Base-by-base conservation (phyloP, 495 filamentous ascomycete genomes). In the Penicillium malachiteum region DNA sequence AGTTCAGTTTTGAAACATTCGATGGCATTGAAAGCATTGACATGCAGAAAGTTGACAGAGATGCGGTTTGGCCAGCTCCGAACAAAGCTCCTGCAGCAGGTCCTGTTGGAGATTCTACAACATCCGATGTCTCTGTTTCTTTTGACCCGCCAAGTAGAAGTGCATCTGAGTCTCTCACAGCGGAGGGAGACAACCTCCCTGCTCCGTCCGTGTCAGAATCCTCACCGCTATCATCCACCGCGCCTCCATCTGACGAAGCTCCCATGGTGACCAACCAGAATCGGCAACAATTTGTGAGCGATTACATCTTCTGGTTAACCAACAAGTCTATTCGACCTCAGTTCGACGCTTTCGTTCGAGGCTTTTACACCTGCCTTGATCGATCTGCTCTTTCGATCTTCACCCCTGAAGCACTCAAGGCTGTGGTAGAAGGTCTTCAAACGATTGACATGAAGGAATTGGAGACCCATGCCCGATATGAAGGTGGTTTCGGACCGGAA, bases 251-350 rank as follows among this genome's bases (percentile, higher is more conserved):
- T 3, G 72, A 74, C 2, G 75, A 77, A 50, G 69, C 76, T 0
- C 42, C 56, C 9, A 66, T 78, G 11, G 88, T 97, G 45, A 96
- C 89, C 1, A 87, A 86, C 56, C 79, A 75, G 32, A 96, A 93
- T 69, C 86, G 90, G 35, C 74, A 84, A 39, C 77, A 84, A 49
- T 97, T 87, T 63, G 87, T 96, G 10, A 80, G 78, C n/a, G 90
- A 96, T 67, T 97, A 97, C 70, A 89, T 96, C 58, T 82, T 80
- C 50, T 95, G 89, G 81, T 78, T 97, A 32, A 91, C 89, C 0
- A 78, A 89, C 64, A 82, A 87, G 45, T 92, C 91, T 4, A 81
- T 97, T 43, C 71, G 76, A 0, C 82, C 87, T 3, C 91, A 96
- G 63, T 92, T 83, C 59, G 77, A 85, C 37, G 91, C 93, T 5